These are phyloP conservation scores for Pilatotrama ljubarskyi DNA, from an alignment of 768 basidiomycete species.

Conservation along the genomic window DNA sequence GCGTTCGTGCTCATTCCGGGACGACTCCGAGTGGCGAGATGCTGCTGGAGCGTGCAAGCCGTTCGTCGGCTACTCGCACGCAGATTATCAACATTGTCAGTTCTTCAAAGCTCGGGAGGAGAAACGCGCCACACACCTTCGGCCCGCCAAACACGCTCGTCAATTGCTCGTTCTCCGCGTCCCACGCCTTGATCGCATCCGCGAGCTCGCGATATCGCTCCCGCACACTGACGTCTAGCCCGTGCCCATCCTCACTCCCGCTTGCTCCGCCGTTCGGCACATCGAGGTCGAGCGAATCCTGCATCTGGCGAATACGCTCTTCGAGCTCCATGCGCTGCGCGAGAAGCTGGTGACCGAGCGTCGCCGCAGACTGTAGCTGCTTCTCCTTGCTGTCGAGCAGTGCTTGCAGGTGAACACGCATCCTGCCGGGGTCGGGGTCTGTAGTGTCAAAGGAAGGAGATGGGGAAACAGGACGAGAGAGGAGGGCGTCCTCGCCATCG, in stretches of 20 bases:
- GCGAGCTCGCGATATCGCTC: conserved; percentile 77
- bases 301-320: conserved; percentile 79
- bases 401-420: conserved; percentile 43
- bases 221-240: conserved; percentile 65
- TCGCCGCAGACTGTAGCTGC: conserved; percentile 89
- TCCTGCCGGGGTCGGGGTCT: conserved; percentile 17
- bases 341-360: conserved; percentile 91
- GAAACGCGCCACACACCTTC: conserved; percentile 48
- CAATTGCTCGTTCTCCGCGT: conserved; percentile 74
- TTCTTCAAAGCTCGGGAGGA: background rate
- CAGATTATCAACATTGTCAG: conserved; percentile 14
- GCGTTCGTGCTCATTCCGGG: conserved; percentile 47
- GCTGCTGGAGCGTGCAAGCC: conserved; percentile 35
- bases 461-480: conserved; percentile 17
- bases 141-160: conserved; percentile 61
- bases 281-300: conserved; percentile 61
- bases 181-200: conserved; percentile 75
- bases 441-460: conserved; percentile 22
- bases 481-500: conserved; percentile 31
- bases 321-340: conserved; percentile 93
- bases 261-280: background rate
- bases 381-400: conserved; percentile 90
- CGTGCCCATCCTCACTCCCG: conserved; percentile 51
- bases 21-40: conserved; percentile 23
- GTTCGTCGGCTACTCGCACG: conserved; percentile 38